Conservation (phyloP, 305 asterid species). For the Solanum hybrid region DNA sequence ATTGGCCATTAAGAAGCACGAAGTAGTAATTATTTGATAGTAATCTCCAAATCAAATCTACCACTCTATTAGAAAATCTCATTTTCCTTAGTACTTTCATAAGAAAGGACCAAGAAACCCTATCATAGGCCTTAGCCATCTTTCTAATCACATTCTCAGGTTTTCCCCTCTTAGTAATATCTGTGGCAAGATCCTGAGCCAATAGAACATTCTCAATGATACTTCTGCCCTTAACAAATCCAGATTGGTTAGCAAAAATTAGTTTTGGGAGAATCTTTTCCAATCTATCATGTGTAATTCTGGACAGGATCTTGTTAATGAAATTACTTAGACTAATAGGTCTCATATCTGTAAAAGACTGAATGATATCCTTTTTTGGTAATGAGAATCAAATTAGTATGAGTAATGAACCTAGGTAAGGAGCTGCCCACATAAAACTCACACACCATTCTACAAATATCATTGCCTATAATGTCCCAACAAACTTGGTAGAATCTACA, state of each 20-base stretch:
- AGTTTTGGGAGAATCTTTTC: not conserved
- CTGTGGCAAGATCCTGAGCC: not conserved
- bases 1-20: not conserved
- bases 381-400: too few relatives aligned
- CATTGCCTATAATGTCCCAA: too few relatives aligned
- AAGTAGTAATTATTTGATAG: not conserved
- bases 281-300: not conserved
- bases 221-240: not conserved
- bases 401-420: too few relatives aligned
- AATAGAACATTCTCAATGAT: too few relatives aligned
- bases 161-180: not conserved
- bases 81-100: not conserved
- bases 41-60: not conserved
- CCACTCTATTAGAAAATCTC: not conserved
- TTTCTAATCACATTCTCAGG: not conserved
- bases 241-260: not conserved
- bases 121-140: not conserved
- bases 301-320: not conserved
- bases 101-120: not conserved
- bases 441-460: too few relatives aligned
- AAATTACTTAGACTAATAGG: too few relatives aligned
- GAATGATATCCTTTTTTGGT: too few relatives aligned
- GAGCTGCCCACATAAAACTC: too few relatives aligned
- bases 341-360: not conserved
- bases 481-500: too few relatives aligned